These are phyloP conservation scores for Mycena leptocephala DNA, from an alignment of 768 basidiomycete genomes.

Conservation along the genomic window DNA sequence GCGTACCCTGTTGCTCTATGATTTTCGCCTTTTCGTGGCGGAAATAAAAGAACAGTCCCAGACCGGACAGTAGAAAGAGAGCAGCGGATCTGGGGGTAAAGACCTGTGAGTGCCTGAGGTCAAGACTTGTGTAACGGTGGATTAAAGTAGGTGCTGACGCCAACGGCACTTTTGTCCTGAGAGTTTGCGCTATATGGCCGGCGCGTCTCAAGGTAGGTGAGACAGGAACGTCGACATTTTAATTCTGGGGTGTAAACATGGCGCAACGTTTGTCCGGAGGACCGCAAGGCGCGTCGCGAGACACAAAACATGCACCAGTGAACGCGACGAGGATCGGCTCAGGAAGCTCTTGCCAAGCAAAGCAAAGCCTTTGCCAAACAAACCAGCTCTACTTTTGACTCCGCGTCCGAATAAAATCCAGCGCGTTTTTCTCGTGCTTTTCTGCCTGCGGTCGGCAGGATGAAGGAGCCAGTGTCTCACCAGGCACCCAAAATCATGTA, in stretches of 20 bases:
- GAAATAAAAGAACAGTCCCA: conserved; percentile 92
- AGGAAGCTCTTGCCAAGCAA: neutral
- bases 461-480: conserved; percentile 89
- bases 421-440: neutral
- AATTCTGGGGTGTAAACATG: neutral
- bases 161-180: conserved; percentile 22
- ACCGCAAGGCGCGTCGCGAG: conserved; percentile 32
- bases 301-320: conserved; percentile 22
- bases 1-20: conserved; percentile 79
- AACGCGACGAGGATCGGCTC: neutral
- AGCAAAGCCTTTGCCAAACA: neutral
- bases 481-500: conserved; percentile 90
- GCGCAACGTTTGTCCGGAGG: neutral
- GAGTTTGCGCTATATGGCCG: neutral
- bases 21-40: conserved; percentile 87
- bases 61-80: conserved; percentile 87
- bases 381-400: too few species aligned
- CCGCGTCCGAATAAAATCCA: too few species aligned
- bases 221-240: conserved; percentile 14
- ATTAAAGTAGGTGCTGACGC: conserved; percentile 22
- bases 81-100: conserved; percentile 91
- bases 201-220: conserved; percentile 22
- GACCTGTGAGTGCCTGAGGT: conserved; percentile 66
- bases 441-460: conserved; percentile 43
- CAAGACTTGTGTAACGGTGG: neutral